These are phyloP conservation scores for Tricholoma matsutake DNA, from an alignment of 768 basidiomycete genomes.

Conservation along the genomic window DNA sequence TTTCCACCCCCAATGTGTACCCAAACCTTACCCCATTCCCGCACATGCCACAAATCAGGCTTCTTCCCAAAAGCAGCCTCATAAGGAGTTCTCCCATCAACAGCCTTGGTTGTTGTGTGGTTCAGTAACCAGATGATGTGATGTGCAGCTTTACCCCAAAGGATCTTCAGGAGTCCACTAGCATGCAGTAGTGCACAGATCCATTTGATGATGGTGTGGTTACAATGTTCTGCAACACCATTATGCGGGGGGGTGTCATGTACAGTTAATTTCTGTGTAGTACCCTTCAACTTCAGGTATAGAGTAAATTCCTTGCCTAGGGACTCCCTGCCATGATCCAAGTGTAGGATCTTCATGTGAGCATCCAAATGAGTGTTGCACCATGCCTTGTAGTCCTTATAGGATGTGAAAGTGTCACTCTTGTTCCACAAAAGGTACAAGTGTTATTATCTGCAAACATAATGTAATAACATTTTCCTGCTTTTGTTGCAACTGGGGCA, in stretches of 20 bases:
- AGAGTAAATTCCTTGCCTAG: neutral
- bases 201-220: slow-evolving; percentile 32
- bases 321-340: neutral
- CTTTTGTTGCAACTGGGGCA: too few species aligned
- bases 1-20: slow-evolving; percentile 25
- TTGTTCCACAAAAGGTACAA: too few species aligned
- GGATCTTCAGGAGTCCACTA: slow-evolving; percentile 28
- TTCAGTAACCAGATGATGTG: neutral
- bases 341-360: neutral
- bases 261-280: too few species aligned
- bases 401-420: too few species aligned
- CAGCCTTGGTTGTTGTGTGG: slow-evolving; percentile 9
- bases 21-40: slow-evolving; percentile 20
- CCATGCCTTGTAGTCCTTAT: too few species aligned
- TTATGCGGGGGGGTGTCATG: too few species aligned
- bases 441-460: too few species aligned
- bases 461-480: too few species aligned
- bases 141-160: slow-evolving; percentile 37
- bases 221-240: slow-evolving; percentile 40
- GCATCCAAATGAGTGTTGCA: too few species aligned
- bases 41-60: too few species aligned
- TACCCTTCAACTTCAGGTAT: too few species aligned
- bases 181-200: slow-evolving; percentile 34
- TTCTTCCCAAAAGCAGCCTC: too few species aligned
- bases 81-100: slow-evolving; percentile 22